Evolutionary conservation across 2,329 filamentous ascomycete species (phyloP), one percentile per base, ranked within the genome.

Genomic region (Xylariaceae sp.): DNA sequence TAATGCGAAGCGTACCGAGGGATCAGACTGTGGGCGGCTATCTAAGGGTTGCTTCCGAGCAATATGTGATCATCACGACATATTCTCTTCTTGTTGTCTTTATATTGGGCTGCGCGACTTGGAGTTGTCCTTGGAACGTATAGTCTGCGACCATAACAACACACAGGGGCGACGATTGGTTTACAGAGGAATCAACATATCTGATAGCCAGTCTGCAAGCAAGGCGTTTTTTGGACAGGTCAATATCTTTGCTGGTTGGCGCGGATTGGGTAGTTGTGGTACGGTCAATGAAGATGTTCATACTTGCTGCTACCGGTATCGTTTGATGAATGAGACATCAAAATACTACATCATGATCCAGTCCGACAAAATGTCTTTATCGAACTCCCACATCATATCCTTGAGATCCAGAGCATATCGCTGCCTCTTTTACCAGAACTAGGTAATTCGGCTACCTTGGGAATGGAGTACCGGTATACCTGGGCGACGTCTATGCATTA

Each of bases 201-300:
- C 29, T 29, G 32, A 19, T 45, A 52, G 48, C 49, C 47, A 49
- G 48, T 60, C 43, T 56, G 46, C 53, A 53, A 58, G 58, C 53
- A 60, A 49, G 56, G 58, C 58, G 58, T 60, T 60, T 54, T 53
- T 42, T 51, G 45, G 56, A 45, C 46, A 48, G 57, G 52, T 49
- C 45, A 41, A 50, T 47, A 45, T 49, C 42, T 53, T n/a, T 51
- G 49, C 46, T 54, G 26, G 51, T 55, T 49, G 52, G 55, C 47
- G 44, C 36, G 45, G 30, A 44, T 41, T 34, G 47, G 46, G 49
- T 34, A 49, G 54, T 53, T 49, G 50, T 47, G 58, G 53, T 51
- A 30, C 47, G 34, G 46, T 53, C 32, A 19, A 39, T 48, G 45
- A 10, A 37, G 45, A 50, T 12, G 30, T 30, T 26, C 32, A 36